Evolutionary conservation across 2,329 filamentous ascomycete genomes (phyloP).

Genomic region (Neonectria sp.): DNA sequence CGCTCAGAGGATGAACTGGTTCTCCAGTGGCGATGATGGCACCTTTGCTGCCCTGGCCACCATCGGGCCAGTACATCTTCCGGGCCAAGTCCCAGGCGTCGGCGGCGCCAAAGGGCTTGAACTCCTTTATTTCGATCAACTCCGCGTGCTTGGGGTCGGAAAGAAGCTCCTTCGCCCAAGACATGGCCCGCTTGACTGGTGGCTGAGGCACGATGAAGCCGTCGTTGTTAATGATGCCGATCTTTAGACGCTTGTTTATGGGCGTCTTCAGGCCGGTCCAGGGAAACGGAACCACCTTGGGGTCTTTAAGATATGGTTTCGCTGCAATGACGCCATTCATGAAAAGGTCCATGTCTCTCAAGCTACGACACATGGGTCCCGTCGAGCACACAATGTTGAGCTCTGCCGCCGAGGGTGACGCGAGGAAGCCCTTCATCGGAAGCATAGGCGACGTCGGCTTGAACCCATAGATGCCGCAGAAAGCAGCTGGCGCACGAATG

Average conservation of each 20-base stretch:
- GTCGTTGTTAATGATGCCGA: conserved; percentile 60
- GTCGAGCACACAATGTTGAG: conserved; percentile 53
- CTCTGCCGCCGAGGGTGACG: conserved; percentile 46
- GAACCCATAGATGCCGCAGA: conserved; percentile 49
- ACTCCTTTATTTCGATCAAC: conserved; percentile 53
- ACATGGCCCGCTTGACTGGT: conserved; percentile 54
- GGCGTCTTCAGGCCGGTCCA: conserved; percentile 48
- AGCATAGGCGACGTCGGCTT: conserved; percentile 44
- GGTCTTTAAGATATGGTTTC: conserved; percentile 45
- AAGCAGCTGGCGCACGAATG: conserved; percentile 48
- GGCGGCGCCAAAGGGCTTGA: conserved; percentile 50
- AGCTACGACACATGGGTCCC: conserved; percentile 43
- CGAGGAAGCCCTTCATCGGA: conserved; percentile 46
- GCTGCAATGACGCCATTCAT: conserved; percentile 31
- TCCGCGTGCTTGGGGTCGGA: conserved; percentile 36
- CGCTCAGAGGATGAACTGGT: conserved; percentile 60
- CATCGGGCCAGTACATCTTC: conserved; percentile 64
- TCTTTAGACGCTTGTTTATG: conserved; percentile 48
- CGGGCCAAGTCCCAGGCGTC: conserved; percentile 52
- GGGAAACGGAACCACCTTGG: conserved; percentile 47
- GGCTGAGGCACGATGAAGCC: conserved; percentile 57
- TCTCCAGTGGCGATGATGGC: conserved; percentile 57
- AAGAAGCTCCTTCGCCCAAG: conserved; percentile 49
- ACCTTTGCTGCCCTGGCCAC: conserved; percentile 49
- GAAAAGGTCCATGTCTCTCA: conserved; percentile 44